Conservation (phyloP, 805 yeast species). For the Saccharomycopsis microspora region DNA sequence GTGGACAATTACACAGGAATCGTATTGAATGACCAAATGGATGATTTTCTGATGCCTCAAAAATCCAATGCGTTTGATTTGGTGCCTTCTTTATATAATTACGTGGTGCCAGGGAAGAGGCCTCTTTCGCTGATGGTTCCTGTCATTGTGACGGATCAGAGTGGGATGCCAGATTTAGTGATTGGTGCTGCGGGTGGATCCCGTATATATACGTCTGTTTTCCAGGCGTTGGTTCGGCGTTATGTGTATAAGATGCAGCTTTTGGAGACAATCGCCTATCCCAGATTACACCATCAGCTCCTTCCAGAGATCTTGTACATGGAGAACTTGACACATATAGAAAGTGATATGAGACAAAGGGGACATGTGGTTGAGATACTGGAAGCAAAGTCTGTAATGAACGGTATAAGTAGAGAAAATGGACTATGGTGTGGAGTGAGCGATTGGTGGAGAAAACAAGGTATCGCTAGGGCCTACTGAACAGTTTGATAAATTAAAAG, state of each 20-base stretch:
- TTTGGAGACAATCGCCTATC: conserved; percentile 62
- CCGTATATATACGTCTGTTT: conserved; percentile 68
- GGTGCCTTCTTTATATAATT: conserved; percentile 72
- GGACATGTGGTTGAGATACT: conserved; percentile 39
- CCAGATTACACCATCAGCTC: conserved; percentile 84
- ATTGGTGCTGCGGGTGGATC: conserved; percentile 96
- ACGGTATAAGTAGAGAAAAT: conserved; percentile 34
- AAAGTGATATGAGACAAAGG: conserved; percentile 25
- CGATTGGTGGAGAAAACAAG: conserved; percentile 86
- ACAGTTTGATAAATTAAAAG: neutral
- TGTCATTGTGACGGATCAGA: conserved; percentile 42
- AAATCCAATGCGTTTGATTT: conserved; percentile 64
- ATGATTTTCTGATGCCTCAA: conserved; percentile 74
- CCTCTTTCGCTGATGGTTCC: conserved; percentile 84
- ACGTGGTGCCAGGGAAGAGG: conserved; percentile 61
- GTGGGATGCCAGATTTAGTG: conserved; percentile 45
- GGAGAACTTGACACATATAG: conserved; percentile 41
- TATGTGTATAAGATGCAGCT: conserved; percentile 48
- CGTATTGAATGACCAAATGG: conserved; percentile 85
- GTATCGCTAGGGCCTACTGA: conserved; percentile 56
- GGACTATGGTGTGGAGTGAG: conserved; percentile 58
- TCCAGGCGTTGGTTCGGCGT: conserved; percentile 65
- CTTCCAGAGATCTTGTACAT: conserved; percentile 58
- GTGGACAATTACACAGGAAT: conserved; percentile 78
- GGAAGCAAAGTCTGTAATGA: conserved; percentile 44